Evolutionary conservation across 768 basidiomycete species (phyloP), one percentile per base, ranked within the genome.

Genomic region (Kwoniella bestiolae): DNA sequence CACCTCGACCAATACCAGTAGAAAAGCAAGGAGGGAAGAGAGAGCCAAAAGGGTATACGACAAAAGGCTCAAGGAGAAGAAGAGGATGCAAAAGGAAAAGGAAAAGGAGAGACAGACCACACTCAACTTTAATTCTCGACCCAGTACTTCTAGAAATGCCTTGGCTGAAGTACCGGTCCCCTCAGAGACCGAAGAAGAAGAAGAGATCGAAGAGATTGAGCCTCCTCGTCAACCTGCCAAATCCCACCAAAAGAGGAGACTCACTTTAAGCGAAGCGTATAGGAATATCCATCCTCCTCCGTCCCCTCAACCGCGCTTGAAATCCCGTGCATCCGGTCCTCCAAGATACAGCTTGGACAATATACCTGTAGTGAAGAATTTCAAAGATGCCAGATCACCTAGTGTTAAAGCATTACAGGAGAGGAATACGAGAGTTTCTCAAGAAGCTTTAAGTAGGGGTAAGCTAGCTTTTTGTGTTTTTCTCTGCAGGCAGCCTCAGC

Each of bases 1-100:
- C 14, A 8, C 7, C 16, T 34, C 23, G 1, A 14, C 26, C 21
- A 45, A 9, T 28, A 35, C 29, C 12, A 46, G 29, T 23, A 23
- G 57, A 18, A 21, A 34, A 59, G 34, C 41, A 31, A 23, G 32
- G 7, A 32, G 18, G n/a, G 32, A 32, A 35, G 52, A 59, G 23
- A 16, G 57, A 47, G 57, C 18, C 2, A 59, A 59, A n/a, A 29
- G 57, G 21, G 45, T 59, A 14, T 26, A 49, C 3, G 57, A 59
- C 16, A 59, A 49, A 47, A 16, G 35, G 3, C 3, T 3, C 6
- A 55, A 26, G 34, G n/a, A n/a, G 16, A 55, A 35, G n/a, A 55
- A 29, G 38, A 57, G 26, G 44, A 3, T 18, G 4, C 6, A 9
- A 9, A 51, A 21, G 29, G 7, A 8, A 23, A 55, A n/a, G 32